Evolutionary conservation across 805 yeast genomes (phyloP).

Genomic region (Saccharomycopsis sp.): DNA sequence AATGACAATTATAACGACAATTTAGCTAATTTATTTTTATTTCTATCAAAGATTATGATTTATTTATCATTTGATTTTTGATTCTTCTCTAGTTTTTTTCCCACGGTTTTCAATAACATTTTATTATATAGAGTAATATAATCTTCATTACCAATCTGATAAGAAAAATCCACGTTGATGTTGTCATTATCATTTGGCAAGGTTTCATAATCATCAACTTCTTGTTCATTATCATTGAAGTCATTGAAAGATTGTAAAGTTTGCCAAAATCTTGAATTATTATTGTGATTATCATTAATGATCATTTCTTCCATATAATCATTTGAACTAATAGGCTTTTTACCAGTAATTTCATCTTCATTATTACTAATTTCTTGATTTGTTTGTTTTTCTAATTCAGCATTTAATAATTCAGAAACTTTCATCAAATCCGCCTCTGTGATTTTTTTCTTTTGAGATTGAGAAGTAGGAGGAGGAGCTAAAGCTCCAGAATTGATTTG

Average conservation of each 20-base stretch:
- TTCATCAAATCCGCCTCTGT: neutral
- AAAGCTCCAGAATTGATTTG: neutral
- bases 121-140: neutral
- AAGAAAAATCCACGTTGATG: no score
- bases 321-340: no score
- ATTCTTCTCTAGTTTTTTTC: neutral
- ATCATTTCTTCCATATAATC: no score
- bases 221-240: no score
- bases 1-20: no score
- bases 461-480: no score
- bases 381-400: neutral
- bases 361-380: neutral
- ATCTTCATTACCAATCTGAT: neutral
- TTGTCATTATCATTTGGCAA: no score
- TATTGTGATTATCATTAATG: neutral
- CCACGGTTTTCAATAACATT: neutral
- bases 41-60: neutral
- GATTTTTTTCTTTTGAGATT: no score
- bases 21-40: no score
- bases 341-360: neutral
- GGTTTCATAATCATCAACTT: no score
- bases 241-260: no score
- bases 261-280: neutral
- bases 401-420: neutral
- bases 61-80: no score